phyloP scores from a whole-genome alignment of 192 early-diverging fungal genomes.

The Coemansia guatemalensis region DNA sequence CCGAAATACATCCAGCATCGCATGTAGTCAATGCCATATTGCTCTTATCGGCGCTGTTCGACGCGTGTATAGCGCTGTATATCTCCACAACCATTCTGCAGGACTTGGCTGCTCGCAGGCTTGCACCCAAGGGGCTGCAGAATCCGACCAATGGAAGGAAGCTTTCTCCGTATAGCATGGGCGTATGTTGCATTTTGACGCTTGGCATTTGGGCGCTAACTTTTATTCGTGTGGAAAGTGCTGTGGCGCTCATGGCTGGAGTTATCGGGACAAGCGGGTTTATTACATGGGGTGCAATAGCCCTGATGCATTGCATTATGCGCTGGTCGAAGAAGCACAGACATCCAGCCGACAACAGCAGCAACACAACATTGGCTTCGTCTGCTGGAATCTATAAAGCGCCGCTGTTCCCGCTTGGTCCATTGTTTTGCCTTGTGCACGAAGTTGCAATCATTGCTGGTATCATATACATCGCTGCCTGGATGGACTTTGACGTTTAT shows the following conservation, averaged over 20 bases:
- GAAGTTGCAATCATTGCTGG: conserved; percentile 1
- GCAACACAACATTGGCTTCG: neutral
- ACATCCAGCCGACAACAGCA: neutral
- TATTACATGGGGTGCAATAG: conserved; percentile 26
- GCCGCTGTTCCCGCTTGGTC: conserved; percentile 22
- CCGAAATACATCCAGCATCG: conserved; percentile 12
- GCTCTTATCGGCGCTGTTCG: conserved; percentile 13
- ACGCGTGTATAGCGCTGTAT: conserved; percentile 21
- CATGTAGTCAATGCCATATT: conserved; percentile 23
- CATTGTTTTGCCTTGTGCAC: conserved; percentile 11
- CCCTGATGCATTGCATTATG: conserved; percentile 23
- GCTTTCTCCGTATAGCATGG: conserved; percentile 16
- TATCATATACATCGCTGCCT: conserved; percentile 9
- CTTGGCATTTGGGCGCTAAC: conserved; percentile 19
- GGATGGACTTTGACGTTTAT: conserved; percentile 15
- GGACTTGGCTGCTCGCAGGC: conserved; percentile 12
- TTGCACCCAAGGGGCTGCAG: conserved; percentile 17
- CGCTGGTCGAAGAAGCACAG: conserved; percentile 24
- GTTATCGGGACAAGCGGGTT: conserved; percentile 18
- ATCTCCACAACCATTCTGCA: conserved; percentile 14
- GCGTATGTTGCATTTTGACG: conserved; percentile 5
- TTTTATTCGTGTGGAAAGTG: conserved; percentile 2
- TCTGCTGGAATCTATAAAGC: conserved; percentile 1
- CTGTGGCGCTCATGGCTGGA: conserved; percentile 15
- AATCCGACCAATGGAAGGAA: conserved; percentile 1